Conservation (phyloP, 257 asterid genomes). For the Solanum microdontum region DNA sequence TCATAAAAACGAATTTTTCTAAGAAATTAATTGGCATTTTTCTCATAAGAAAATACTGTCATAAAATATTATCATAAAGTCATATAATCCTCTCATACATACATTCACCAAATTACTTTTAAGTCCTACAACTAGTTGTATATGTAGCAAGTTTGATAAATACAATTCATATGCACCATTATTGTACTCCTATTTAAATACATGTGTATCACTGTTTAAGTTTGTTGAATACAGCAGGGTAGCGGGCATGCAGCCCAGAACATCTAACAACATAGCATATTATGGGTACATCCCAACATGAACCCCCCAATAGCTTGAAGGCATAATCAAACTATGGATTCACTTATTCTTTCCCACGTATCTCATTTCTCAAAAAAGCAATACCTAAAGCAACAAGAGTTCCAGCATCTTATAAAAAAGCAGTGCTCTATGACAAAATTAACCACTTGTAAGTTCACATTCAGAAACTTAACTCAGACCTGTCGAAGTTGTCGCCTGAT, state of each 20-base stretch:
- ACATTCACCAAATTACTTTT: background rate
- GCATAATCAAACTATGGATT: background rate
- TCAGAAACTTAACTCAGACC: slow-evolving; percentile 25
- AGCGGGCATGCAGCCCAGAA: background rate
- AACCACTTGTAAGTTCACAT: background rate
- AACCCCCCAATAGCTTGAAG: background rate
- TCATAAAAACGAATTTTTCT: background rate
- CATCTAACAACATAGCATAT: background rate
- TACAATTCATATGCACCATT: background rate
- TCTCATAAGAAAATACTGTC: background rate
- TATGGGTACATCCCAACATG: background rate
- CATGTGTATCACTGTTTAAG: background rate
- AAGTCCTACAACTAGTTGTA: background rate
- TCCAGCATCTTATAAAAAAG: background rate
- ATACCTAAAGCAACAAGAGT: background rate
- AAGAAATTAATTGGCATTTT: background rate
- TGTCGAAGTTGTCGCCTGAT: slow-evolving; percentile 94
- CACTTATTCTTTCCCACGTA: background rate
- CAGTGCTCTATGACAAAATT: background rate
- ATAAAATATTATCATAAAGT: background rate
- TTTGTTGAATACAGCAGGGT: background rate
- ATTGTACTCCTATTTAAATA: background rate
- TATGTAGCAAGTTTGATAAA: background rate
- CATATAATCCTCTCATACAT: background rate
- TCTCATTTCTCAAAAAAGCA: background rate